phyloP scores from a whole-genome alignment of 768 basidiomycete genomes.

The Calocera cornea region DNA sequence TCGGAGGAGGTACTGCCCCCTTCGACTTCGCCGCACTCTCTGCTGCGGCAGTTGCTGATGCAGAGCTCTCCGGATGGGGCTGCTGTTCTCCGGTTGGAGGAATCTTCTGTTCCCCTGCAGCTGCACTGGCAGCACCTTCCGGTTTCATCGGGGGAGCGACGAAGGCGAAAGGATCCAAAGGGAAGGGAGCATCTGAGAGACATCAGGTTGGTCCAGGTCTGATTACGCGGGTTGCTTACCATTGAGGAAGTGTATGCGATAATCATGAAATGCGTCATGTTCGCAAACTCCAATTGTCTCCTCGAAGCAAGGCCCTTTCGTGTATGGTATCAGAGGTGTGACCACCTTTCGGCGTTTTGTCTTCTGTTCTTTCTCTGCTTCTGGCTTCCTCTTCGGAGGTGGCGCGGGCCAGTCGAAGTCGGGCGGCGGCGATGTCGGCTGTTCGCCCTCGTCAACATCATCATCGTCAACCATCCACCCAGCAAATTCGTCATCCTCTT shows the following conservation, averaged over 20 bases:
- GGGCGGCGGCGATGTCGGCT: constrained; percentile 17
- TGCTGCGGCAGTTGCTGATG: background rate
- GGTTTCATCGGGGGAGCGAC: constrained; percentile 39
- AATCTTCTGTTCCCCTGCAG: constrained; percentile 20
- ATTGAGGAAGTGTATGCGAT: constrained; percentile 71
- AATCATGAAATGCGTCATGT: constrained; percentile 56
- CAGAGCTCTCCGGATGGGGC: constrained; percentile 18
- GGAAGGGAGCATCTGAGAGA: constrained; percentile 49
- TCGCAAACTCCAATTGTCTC: constrained; percentile 47
- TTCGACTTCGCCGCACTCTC: constrained; percentile 10
- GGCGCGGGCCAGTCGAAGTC: constrained; percentile 18
- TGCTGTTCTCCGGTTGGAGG: constrained; percentile 15
- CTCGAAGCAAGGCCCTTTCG: constrained; percentile 78
- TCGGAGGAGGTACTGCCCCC: constrained; percentile 24
- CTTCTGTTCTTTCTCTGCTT: constrained; percentile 31
- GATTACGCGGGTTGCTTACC: constrained; percentile 36
- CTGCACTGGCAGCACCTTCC: background rate
- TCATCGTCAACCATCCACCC: constrained; percentile 70
- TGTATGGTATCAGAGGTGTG: constrained; percentile 66
- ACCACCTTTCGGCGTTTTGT: constrained; percentile 63
- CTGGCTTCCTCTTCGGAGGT: constrained; percentile 50
- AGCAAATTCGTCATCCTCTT: constrained; percentile 61
- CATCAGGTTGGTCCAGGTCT: constrained; percentile 1
- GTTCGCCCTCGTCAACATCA: constrained; percentile 33
- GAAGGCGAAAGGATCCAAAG: constrained; percentile 68